Evolutionary conservation across 192 early-diverging fungal species (phyloP), one percentile per base, ranked within the genome.

Genomic region (Podila epigama): DNA sequence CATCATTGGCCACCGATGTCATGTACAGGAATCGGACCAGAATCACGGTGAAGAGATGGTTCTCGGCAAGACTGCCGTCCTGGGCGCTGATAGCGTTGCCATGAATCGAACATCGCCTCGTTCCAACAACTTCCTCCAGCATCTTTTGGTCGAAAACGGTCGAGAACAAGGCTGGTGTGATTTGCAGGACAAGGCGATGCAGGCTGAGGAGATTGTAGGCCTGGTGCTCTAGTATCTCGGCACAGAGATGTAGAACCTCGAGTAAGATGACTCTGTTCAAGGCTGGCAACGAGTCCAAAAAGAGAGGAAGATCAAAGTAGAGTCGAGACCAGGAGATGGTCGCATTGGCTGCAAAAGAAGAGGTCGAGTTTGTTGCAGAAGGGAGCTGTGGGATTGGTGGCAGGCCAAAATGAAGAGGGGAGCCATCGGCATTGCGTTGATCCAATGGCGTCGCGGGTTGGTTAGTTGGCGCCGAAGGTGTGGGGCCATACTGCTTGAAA

Each of bases 221-320:
- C 40, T 77, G 73, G 27, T 64, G 39, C 2, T 77, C 60, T 29
- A 77, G 32, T 1, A 64, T 28, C 31, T 77, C 73, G n/a, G 52
- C 66, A 31, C 73, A 77, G 35, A 77, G 60, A 51, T 68, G 73
- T 10, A 77, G 20, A 5, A 77, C 66, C 41, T 77, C 73, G 16
- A 77, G 31, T 8, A 77, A 25, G 35, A 77, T 77, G 31, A 68
- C 60, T 16, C 73, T 48, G 57, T 77, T 77, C 56, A 77, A 62
- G 1, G 44, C 5, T 13, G 73, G 73, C 11, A 77, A 31, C 0
- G 33, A 54, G 31, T 52, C 61, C 31, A 77, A 41, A 39, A 77
- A 77, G 16, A 55, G 22, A 4, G 60, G 31, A 7, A 77, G 35
- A 44, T 77, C 73, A 54, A 77, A 77, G 40, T 58, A 36, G 13